Percentiles rank a stretch among this genome's conserved stretches.
phyloP scores from a whole-genome alignment of 768 basidiomycete genomes.

The Agaricus sinodeliciosus region DNA sequence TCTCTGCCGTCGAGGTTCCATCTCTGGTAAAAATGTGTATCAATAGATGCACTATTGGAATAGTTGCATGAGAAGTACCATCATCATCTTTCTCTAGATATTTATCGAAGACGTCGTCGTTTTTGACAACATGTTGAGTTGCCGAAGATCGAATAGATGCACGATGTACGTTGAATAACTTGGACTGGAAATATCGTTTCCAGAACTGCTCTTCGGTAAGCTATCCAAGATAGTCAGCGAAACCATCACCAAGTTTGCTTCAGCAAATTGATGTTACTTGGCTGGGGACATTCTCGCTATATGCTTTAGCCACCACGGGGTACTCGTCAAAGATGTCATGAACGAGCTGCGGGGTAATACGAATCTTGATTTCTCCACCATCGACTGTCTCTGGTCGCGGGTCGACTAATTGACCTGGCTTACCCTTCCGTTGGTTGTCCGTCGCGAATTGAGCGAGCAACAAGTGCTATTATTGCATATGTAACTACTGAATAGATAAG shows the following conservation, averaged over 20 bases:
- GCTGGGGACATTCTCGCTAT: slow-evolving; percentile 85
- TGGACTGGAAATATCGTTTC: slow-evolving; percentile 95
- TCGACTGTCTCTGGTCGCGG: slow-evolving; percentile 82
- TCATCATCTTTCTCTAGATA: slow-evolving; percentile 97
- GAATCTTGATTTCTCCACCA: slow-evolving; percentile 81
- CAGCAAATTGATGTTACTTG: slow-evolving; percentile 42
- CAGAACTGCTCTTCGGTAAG: slow-evolving; percentile 90
- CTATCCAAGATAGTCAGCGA: slow-evolving; percentile 31
- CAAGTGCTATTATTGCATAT: slow-evolving; percentile 48
- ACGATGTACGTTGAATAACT: slow-evolving; percentile 90
- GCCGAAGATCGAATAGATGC: slow-evolving; percentile 88
- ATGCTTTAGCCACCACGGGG: slow-evolving; percentile 89
- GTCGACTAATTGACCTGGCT: slow-evolving; percentile 79
- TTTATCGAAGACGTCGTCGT: slow-evolving; percentile 91
- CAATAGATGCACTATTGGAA: neutral
- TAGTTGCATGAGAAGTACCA: slow-evolving; percentile 39
- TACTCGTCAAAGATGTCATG: slow-evolving; percentile 98
- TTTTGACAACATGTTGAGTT: slow-evolving; percentile 77
- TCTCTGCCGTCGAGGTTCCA: slow-evolving; percentile 70
- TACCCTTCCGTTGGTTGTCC: slow-evolving; percentile 73
- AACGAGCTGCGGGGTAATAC: slow-evolving; percentile 86
- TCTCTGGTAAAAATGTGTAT: slow-evolving; percentile 33
- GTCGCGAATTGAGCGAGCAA: slow-evolving; percentile 69
- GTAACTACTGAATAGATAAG: slow-evolving; percentile 10
- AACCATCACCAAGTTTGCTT: neutral